Evolutionary conservation across 1,139 yeast genomes (phyloP), one percentile per base, ranked within the genome.

Genomic region (Pichia sp.): DNA sequence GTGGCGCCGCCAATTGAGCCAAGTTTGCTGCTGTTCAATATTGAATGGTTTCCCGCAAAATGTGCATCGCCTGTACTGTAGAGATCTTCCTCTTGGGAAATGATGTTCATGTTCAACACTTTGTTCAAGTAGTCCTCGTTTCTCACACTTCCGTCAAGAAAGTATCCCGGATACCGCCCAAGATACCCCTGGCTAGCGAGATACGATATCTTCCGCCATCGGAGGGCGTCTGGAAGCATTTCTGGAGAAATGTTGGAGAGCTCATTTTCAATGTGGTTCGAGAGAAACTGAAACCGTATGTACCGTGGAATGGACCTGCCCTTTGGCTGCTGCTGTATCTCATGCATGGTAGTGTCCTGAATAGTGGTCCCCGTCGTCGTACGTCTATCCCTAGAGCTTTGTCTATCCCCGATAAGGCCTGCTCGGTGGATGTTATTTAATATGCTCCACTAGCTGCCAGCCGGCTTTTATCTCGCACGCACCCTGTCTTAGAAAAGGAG

Each of bases 121-220:
- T 40, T 40, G 23, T 49, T 53, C 15, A 56, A 36, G 49, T 56
- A 56, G 10, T 54, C 46, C 26, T 54, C 52, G 29, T 49, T 36
- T 15, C 40, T 16, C 2, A 36, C 19, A 46, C 41, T 50, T 2
- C 51, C 50, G 32, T 56, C 51, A 7, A 54, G 16, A 36, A 56
- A 56, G 23, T 47, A 43, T 10, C 54, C 54, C 5, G 61, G 60
- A 26, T 51, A 50, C 15, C 50, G 45, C 2, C 61, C 61, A 15
- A 59, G 36, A 53, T 57, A 59, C 15, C 59, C 61, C 5, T 54
- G 47, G 11, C 47, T 55, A 10, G 57, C 51, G n/a, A 59, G 31
- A 11, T 52, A 47, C 1, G 49, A 42, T 5, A 57, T 26, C 42
- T 53, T 54, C 8, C 48, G 45, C 60, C 57, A 54, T 34, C 52